Percentiles rank a stretch among this genome's conserved stretches.
phyloP scores from a whole-genome alignment of 2,329 filamentous ascomycete genomes.

The Clathrospora elynae region DNA sequence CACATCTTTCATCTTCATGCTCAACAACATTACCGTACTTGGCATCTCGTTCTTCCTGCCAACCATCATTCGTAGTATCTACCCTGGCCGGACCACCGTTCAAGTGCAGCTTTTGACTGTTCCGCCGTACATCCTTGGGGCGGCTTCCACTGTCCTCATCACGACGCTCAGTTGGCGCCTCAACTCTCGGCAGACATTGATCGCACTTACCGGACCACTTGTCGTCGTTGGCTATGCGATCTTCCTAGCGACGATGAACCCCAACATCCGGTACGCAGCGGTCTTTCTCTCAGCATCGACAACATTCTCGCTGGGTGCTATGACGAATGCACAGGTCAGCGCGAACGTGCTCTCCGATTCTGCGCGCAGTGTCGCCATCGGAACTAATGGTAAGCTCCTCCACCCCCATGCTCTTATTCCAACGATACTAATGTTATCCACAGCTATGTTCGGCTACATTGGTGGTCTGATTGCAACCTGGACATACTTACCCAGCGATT shows the following conservation, averaged over 20 bases:
- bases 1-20: slow-evolving; percentile 61
- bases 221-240: slow-evolving; percentile 70
- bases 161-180: slow-evolving; percentile 63
- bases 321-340: slow-evolving; percentile 67
- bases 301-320: slow-evolving; percentile 64
- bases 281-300: slow-evolving; percentile 68
- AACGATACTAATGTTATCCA: background rate
- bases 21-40: slow-evolving; percentile 70
- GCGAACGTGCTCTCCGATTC: slow-evolving; percentile 74
- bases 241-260: slow-evolving; percentile 61
- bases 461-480: slow-evolving; percentile 68
- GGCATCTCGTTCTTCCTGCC: slow-evolving; percentile 70
- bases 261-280: slow-evolving; percentile 64
- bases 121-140: slow-evolving; percentile 69
- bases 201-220: slow-evolving; percentile 62
- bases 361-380: slow-evolving; percentile 52
- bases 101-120: slow-evolving; percentile 70
- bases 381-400: slow-evolving; percentile 11
- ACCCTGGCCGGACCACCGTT: slow-evolving; percentile 59
- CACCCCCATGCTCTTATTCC: background rate
- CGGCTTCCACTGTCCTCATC: slow-evolving; percentile 64
- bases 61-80: slow-evolving; percentile 70
- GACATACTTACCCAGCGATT: slow-evolving; percentile 65
- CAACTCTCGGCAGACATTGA: slow-evolving; percentile 63
- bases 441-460: slow-evolving; percentile 69